Evolutionary conservation across 2,329 filamentous ascomycete species (phyloP), one percentile per base, ranked within the genome.

Genomic region (Knoxdaviesia proteae): DNA sequence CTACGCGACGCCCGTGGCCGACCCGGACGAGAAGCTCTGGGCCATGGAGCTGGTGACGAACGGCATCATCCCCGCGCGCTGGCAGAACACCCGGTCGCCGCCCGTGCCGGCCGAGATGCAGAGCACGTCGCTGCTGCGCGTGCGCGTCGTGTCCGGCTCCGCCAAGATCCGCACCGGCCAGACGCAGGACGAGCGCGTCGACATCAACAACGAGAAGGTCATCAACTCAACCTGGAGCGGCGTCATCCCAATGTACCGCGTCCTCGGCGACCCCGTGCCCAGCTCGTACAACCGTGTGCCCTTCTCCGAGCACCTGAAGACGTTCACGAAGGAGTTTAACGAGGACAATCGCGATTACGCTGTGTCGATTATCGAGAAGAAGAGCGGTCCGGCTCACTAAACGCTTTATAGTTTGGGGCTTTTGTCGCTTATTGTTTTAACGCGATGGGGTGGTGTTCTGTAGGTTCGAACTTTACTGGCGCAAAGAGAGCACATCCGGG

Each of bases 11-110:
- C 58, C 79, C 2, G 80, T 93, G 6, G 70, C 72, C 2, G 72
- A 80, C 46, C 56, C 60, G 0, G 70, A 67, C 3, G 84, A 93
- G 62, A 82, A 82, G 54, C 55, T 82, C 5, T 90, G 72, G 61
- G 84, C 83, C 6, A 80, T 93, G 74, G 61, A 77, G 50, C 62
- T 81, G 45, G 79, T 93, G 54, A 92, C 84, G 2, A 69, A 93
- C 56, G 67, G 69, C 35, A 74, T 88, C 8, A 68, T 88, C 2
- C 67, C 74, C 0, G 63, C 66, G 8, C 73, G 84, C 5, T 93
- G 81, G 75, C 62, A 67, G 11, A 65, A 80, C 52, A 72, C 73
- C 10, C 71, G 84, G 4, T 61, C 75, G 5, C 82, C 83, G 5
- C 82, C 83, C 1, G 80, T 75, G 38, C 65, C 65, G 39, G 73